A percentile compares a stretch with the other conserved stretches of the same genome.
These are phyloP conservation scores for Coccomyxa subellipsoidea DNA, from an alignment of 163 green algal species.

Conservation along the genomic window DNA sequence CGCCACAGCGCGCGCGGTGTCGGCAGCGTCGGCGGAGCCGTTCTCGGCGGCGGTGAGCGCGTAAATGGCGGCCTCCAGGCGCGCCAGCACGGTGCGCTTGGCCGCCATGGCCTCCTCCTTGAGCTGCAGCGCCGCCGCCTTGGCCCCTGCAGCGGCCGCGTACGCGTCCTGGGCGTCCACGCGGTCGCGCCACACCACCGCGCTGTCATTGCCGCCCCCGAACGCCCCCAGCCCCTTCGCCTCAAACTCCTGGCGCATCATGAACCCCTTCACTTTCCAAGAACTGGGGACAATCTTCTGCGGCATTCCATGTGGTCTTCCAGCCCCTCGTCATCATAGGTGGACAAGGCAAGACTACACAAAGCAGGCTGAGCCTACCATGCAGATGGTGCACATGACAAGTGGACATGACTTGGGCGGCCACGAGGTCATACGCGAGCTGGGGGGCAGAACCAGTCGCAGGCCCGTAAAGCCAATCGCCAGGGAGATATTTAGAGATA, in stretches of 20 bases:
- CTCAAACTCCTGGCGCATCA: constrained; percentile 5
- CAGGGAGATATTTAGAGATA: too few species aligned
- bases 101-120: neutral
- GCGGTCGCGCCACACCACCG: neutral
- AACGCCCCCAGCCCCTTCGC: neutral
- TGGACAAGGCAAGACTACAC: too few species aligned
- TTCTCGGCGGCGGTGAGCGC: neutral
- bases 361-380: too few species aligned
- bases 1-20: neutral
- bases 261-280: too few species aligned
- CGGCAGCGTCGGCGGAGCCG: neutral
- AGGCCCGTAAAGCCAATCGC: too few species aligned
- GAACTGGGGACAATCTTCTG: neutral
- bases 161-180: neutral
- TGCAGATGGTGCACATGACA: too few species aligned
- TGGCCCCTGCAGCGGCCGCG: neutral
- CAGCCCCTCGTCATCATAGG: neutral
- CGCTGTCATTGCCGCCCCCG: neutral
- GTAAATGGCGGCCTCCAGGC: neutral
- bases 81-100: constrained; percentile 2
- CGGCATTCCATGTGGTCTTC: neutral
- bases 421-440: too few species aligned
- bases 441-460: too few species aligned
- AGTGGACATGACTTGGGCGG: too few species aligned
- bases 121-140: neutral